phyloP scores from a whole-genome alignment of 140 eudicot genomes.

The Stevia rebaudiana region DNA sequence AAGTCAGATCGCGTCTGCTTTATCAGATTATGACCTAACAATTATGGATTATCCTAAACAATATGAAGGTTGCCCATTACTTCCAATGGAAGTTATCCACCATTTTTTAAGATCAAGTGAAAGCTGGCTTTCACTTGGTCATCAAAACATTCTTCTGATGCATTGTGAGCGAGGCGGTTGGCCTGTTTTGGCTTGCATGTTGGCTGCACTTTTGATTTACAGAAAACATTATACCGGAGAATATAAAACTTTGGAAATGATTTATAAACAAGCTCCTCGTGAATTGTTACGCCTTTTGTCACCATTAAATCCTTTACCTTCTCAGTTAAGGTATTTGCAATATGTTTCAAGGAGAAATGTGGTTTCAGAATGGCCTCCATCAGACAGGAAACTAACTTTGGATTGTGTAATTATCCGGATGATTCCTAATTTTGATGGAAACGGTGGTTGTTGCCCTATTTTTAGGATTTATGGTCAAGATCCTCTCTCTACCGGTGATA shows the following conservation, averaged over 20 bases:
- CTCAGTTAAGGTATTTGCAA: constrained; percentile 75
- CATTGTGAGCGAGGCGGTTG: constrained; percentile 75
- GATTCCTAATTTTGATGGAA: constrained; percentile 64
- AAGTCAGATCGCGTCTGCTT: constrained; percentile 42
- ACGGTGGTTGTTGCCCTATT: constrained; percentile 77
- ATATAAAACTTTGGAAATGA: constrained; percentile 71
- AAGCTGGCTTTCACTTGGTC: constrained; percentile 78
- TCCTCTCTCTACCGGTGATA: constrained; percentile 54
- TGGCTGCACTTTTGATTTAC: constrained; percentile 73
- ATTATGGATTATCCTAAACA: constrained; percentile 71
- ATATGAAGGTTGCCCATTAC: constrained; percentile 58
- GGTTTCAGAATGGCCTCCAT: constrained; percentile 67
- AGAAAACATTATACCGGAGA: constrained; percentile 67
- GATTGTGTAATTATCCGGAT: constrained; percentile 60
- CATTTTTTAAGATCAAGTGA: constrained; percentile 73
- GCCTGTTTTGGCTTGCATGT: constrained; percentile 80
- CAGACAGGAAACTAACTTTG: constrained; percentile 52
- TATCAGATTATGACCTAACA: constrained; percentile 52
- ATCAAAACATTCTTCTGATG: constrained; percentile 66
- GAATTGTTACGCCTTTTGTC: constrained; percentile 48
- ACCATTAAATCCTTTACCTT: constrained; percentile 68
- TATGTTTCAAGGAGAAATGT: constrained; percentile 72
- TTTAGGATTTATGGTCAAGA: constrained; percentile 74
- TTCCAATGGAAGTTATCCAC: constrained; percentile 66
- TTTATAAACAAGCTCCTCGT: constrained; percentile 78